Evolutionary conservation across 1,139 yeast species (phyloP).

Genomic region (Geotrichum aggregatum): DNA sequence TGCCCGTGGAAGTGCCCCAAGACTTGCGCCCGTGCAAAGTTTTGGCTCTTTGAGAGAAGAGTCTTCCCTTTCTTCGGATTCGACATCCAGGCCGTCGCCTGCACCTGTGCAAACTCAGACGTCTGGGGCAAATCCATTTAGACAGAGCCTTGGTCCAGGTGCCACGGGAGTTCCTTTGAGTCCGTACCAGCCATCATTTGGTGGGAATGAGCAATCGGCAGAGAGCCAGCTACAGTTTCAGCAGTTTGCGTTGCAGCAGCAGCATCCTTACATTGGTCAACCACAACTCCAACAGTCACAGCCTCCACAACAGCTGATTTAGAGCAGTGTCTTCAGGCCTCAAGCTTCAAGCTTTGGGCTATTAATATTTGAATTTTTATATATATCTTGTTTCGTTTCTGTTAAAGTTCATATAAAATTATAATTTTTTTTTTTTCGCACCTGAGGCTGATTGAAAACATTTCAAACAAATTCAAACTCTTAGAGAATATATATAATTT

Average conservation of each 20-base stretch:
- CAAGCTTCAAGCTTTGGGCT: not conserved
- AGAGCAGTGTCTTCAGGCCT: not conserved
- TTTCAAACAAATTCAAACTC: too few relatives aligned
- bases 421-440: not conserved
- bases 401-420: not conserved
- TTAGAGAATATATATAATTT: too few relatives aligned
- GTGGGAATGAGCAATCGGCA: not conserved
- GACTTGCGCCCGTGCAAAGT: slow-evolving; percentile 10
- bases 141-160: slow-evolving; percentile 10
- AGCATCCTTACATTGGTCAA: not conserved
- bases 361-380: not conserved
- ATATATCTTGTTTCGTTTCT: not conserved
- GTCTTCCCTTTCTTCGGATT: not conserved
- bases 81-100: slow-evolving; percentile 6
- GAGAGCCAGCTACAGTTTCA: not conserved
- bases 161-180: slow-evolving; percentile 4
- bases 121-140: slow-evolving; percentile 20
- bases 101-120: slow-evolving; percentile 12
- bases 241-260: not conserved
- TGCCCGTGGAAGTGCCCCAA: slow-evolving; percentile 40
- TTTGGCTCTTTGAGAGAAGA: slow-evolving; percentile 12
- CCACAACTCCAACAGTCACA: not conserved
- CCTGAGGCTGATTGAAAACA: too few relatives aligned
- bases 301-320: slow-evolving; percentile 7
- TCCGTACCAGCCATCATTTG: slow-evolving; percentile 10